Base-by-base conservation (phyloP, 306 rosid species). In the Heteromeles arbutifolia region DNA sequence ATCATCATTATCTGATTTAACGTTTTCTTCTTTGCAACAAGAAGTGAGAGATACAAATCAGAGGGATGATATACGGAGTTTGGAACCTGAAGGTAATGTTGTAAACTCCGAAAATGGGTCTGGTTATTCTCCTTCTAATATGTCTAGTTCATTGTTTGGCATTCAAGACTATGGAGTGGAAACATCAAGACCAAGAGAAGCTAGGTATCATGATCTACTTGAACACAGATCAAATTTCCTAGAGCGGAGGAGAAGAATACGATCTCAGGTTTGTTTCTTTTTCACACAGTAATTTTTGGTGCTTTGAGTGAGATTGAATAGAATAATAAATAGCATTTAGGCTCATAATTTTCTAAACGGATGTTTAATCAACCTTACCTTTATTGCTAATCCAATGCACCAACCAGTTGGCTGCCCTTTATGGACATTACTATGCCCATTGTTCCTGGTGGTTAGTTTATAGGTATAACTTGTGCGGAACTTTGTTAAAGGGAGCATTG, bases 151-250 rank as follows among this genome's bases (percentile, higher is more conserved):
- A 72, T 74, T 87, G 75, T 88, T 85, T 41, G 62, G 89, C 76
- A 80, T 82, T 80, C 98, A 89, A 81, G 97, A 90, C 80, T 82
- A 84, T 65, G 98, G 87, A 75, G 88, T 82, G 72, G 98, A 90
- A 78, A 78, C 97, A 73, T 83, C 92, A 31, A 83, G 77, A 21
- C 79, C 98, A 19, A 83, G 97, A 85, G 98, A 96, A 85, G 84
- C 96, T 77, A 87, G 94, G 80, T 92, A 96, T 84, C 93, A 86
- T 45, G 98, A 96, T 87, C 88, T 92, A 29, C 88, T 90, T 56
- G 99, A 92, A 79, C 91, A 96, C 63, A 86, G 99, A 58, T 89
- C 98, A 67, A 96, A 90, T 89, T 96, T 96, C 84, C 92, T 96
- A 3, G 98, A 96, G 85, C 84, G 99, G 76, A 87, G 99, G 84